A percentile compares a stretch with the other conserved stretches of the same genome.
phyloP scores from a whole-genome alignment of 768 basidiomycete genomes.

The Tremella mesenterica region DNA sequence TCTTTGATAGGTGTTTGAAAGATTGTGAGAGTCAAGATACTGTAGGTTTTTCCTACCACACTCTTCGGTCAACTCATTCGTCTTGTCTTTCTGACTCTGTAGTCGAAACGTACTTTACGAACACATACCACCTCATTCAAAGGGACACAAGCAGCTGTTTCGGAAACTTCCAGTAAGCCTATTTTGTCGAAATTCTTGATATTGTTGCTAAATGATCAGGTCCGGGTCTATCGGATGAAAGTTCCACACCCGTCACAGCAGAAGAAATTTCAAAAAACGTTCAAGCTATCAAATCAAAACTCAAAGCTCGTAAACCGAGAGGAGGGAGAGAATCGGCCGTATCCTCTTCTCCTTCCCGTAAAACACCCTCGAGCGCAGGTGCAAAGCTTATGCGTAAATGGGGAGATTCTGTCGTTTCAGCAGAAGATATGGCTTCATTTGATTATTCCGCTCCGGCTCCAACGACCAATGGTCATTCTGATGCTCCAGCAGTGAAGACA shows the following conservation, averaged over 20 bases:
- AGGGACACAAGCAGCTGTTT: conserved; percentile 29
- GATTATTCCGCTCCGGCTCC: conserved; percentile 59
- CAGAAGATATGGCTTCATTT: conserved; percentile 83
- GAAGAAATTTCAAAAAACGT: conserved; percentile 89
- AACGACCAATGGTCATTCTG: conserved; percentile 46
- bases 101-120: conserved; percentile 14
- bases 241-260: conserved; percentile 47
- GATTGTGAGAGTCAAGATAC: conserved; percentile 19
- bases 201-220: not conserved
- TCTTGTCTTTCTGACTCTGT: too few relatives aligned
- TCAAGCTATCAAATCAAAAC: conserved; percentile 72
- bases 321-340: conserved; percentile 12
- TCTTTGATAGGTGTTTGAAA: conserved; percentile 40
- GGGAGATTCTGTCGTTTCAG: conserved; percentile 70
- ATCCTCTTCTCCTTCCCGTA: conserved; percentile 32
- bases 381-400: conserved; percentile 83
- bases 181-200: too few relatives aligned
- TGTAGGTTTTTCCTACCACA: not conserved
- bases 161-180: conserved; percentile 21
- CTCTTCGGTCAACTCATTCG: too few relatives aligned
- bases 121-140: conserved; percentile 23
- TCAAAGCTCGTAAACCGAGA: conserved; percentile 59
- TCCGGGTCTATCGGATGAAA: conserved; percentile 20
- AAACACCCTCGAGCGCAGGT: conserved; percentile 24
- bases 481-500: conserved; percentile 24